Percentiles rank a stretch among this genome's conserved stretches.
Conservation (phyloP, 2,329 filamentous ascomycete species). For the Chrysosphaeria jannelii region DNA sequence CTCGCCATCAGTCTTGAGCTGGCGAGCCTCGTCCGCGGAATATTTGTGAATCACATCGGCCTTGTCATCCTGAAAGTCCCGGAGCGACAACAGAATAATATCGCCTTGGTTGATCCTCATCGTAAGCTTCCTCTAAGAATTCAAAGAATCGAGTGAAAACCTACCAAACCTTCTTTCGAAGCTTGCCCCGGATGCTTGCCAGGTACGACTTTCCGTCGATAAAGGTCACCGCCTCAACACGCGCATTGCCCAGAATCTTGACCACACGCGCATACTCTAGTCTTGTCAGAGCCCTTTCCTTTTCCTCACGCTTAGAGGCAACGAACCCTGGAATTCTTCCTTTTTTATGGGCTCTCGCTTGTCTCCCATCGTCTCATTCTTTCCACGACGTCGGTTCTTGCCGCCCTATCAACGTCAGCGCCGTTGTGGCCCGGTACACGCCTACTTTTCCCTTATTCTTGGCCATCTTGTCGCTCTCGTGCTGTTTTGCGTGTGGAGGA, state of each 20-base stretch:
- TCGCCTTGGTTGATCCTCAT: slow-evolving; percentile 75
- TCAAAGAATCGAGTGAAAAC: no score
- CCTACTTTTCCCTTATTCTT: slow-evolving; percentile 97
- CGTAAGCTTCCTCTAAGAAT: no score
- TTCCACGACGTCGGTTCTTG: slow-evolving; percentile 94
- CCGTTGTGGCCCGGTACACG: neutral
- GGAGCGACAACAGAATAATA: slow-evolving; percentile 57
- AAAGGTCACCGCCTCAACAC: slow-evolving; percentile 65
- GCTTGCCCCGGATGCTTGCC: slow-evolving; percentile 52
- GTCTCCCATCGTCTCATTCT: slow-evolving; percentile 98
- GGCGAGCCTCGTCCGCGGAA: slow-evolving; percentile 79
- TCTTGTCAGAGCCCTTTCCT: neutral
- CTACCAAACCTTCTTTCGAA: slow-evolving; percentile 99
- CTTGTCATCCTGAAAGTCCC: slow-evolving; percentile 73
- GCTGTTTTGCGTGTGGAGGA: neutral
- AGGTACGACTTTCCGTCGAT: slow-evolving; percentile 68
- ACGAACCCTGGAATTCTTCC: slow-evolving; percentile 56
- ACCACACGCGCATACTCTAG: slow-evolving; percentile 38
- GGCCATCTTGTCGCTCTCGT: slow-evolving; percentile 32
- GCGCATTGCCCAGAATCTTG: slow-evolving; percentile 27
- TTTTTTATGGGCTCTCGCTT: slow-evolving; percentile 98
- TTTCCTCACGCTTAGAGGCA: neutral
- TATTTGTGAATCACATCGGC: slow-evolving; percentile 80
- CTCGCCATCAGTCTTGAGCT: slow-evolving; percentile 82
- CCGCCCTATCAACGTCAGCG: slow-evolving; percentile 22